Evolutionary conservation across 768 basidiomycete genomes (phyloP).

Genomic region (Leccinum boreale): DNA sequence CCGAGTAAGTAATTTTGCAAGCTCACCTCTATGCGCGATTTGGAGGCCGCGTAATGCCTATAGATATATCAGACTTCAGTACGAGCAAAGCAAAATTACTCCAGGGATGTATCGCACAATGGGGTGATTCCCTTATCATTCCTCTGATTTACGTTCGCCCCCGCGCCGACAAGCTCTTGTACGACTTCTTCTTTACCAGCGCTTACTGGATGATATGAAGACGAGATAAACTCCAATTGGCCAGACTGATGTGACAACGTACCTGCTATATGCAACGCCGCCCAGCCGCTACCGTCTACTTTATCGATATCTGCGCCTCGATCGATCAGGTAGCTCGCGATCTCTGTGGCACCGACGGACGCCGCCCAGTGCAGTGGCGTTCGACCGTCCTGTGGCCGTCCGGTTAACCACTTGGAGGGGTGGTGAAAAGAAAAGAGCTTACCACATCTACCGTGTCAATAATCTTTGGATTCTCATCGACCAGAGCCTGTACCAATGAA

Average conservation of each 20-base stretch:
- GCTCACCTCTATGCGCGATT: conserved; percentile 75
- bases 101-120: conserved; percentile 48
- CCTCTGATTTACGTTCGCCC: conserved; percentile 74
- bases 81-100: conserved; percentile 1
- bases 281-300: conserved; percentile 69
- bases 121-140: conserved; percentile 85
- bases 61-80: not conserved
- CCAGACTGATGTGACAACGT: conserved; percentile 4
- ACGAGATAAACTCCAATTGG: not conserved
- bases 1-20: conserved; percentile 23
- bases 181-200: conserved; percentile 77
- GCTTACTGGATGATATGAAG: conserved; percentile 50
- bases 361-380: conserved; percentile 88
- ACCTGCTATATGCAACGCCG: conserved; percentile 80
- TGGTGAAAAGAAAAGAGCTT: conserved; percentile 8
- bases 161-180: conserved; percentile 74
- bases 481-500: conserved; percentile 62
- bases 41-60: conserved; percentile 93
- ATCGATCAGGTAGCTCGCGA: conserved; percentile 65
- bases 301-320: conserved; percentile 65
- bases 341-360: conserved; percentile 66
- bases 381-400: conserved; percentile 57
- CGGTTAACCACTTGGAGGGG: not conserved
- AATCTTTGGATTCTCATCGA: conserved; percentile 58
- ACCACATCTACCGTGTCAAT: conserved; percentile 66